Evolutionary conservation across 495 filamentous ascomycete species (phyloP).

Genomic region (Podospora conica): DNA sequence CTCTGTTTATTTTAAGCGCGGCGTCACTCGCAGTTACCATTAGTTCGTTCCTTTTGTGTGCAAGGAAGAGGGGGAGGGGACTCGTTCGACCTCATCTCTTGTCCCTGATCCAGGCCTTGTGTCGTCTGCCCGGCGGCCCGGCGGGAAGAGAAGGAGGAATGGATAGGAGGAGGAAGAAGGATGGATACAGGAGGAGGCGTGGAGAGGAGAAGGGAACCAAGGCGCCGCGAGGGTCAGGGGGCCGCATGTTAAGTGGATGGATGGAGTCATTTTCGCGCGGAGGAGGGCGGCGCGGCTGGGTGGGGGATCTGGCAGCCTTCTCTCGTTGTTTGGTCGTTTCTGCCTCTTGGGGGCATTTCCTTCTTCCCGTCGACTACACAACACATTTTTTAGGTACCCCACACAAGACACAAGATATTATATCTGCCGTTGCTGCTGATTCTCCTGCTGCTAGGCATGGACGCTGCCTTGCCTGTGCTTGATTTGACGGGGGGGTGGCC

Average conservation of each 20-base stretch:
- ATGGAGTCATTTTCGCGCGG: too few species aligned
- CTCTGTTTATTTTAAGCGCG: not conserved
- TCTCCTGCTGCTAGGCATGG: not conserved
- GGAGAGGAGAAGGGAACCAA: not conserved
- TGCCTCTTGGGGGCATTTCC: not conserved
- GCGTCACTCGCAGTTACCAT: not conserved
- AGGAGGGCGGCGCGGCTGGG: not conserved
- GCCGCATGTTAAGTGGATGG: not conserved
- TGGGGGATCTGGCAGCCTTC: not conserved
- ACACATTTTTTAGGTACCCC: not conserved
- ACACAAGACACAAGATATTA: not conserved
- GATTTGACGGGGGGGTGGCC: not conserved
- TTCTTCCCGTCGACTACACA: not conserved
- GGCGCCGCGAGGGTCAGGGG: not conserved
- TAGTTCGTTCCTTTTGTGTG: not conserved
- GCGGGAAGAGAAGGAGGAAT: not conserved
- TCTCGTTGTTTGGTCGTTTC: not conserved
- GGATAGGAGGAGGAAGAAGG: not conserved
- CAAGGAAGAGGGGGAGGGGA: too few species aligned
- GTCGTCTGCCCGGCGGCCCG: not conserved
- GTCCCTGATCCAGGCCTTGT: not conserved
- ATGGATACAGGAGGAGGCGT: not conserved
- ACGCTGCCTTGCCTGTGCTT: not conserved
- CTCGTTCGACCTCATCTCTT: not conserved
- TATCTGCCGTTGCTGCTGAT: not conserved